Evolutionary conservation across 441 rosid species (phyloP).

Genomic region (Gossypium armourianum): DNA sequence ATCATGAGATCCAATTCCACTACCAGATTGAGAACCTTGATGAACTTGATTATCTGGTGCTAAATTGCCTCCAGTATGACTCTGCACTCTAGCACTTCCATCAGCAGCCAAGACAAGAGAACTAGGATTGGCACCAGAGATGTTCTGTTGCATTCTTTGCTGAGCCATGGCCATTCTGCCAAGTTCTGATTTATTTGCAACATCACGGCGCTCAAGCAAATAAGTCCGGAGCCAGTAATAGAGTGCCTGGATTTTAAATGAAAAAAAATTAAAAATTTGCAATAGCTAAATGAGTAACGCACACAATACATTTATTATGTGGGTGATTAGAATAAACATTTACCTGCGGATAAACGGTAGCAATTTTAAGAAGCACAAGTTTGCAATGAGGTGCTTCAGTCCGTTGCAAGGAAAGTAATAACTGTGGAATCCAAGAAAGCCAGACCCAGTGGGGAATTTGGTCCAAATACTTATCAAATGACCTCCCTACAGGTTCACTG

Average conservation of each 20-base stretch:
- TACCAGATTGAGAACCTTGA: slow-evolving; percentile 46
- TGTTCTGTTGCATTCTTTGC: slow-evolving; percentile 80
- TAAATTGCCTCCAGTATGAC: slow-evolving; percentile 46
- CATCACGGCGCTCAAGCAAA: slow-evolving; percentile 95
- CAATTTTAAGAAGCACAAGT: slow-evolving; percentile 79
- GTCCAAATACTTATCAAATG: slow-evolving; percentile 84
- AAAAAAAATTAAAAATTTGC: slow-evolving; percentile 13
- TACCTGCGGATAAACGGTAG: slow-evolving; percentile 87
- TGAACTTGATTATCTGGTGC: slow-evolving; percentile 56
- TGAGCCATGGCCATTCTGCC: slow-evolving; percentile 69
- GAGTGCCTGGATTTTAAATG: slow-evolving; percentile 49
- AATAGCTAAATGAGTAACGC: neutral
- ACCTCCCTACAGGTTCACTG: slow-evolving; percentile 85
- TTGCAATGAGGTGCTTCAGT: slow-evolving; percentile 94
- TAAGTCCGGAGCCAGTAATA: slow-evolving; percentile 97
- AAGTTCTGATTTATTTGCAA: slow-evolving; percentile 71
- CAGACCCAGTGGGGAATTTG: slow-evolving; percentile 97
- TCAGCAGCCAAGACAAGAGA: slow-evolving; percentile 40
- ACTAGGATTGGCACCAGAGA: slow-evolving; percentile 38
- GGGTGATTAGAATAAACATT: neutral
- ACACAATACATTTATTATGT: neutral
- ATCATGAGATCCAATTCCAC: slow-evolving; percentile 61
- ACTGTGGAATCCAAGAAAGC: slow-evolving; percentile 98
- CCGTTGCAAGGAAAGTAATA: slow-evolving; percentile 85
- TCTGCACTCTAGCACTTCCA: slow-evolving; percentile 41